These are phyloP conservation scores for Gracilaria caudata DNA, from an alignment of 23 red algal genomes.

Conservation along the genomic window DNA sequence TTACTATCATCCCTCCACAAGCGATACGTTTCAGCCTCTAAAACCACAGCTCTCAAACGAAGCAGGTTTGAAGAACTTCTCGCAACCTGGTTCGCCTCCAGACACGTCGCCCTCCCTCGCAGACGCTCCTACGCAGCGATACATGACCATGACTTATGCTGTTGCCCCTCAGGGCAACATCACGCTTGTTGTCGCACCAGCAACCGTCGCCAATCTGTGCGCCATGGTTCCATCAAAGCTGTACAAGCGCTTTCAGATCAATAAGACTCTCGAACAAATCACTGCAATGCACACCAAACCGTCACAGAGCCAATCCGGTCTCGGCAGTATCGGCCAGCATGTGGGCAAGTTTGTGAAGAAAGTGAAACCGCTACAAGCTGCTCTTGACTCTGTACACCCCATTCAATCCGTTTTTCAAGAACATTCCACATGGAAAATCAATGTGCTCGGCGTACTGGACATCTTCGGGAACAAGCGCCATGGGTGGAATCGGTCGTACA, in stretches of 20 bases:
- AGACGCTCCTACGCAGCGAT: constrained; percentile 37
- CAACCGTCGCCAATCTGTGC: constrained; percentile 7
- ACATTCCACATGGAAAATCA: constrained; percentile 66
- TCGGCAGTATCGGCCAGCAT: constrained; percentile 14
- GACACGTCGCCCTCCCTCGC: background rate
- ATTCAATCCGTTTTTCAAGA: constrained; percentile 41
- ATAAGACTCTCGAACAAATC: constrained; percentile 34
- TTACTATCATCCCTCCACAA: constrained; percentile 1
- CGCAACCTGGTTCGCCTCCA: background rate
- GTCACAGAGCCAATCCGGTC: background rate
- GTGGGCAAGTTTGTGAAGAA: constrained; percentile 22
- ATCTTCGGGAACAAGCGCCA: constrained; percentile 47
- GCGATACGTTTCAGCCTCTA: background rate
- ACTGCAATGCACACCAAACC: background rate
- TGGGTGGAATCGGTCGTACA: constrained; percentile 59
- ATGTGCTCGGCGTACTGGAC: constrained; percentile 41
- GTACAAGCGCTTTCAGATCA: constrained; percentile 57
- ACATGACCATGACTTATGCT: constrained; percentile 31
- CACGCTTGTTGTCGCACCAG: constrained; percentile 16
- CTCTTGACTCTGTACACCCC: constrained; percentile 34
- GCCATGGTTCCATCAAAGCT: constrained; percentile 19
- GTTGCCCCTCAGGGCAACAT: constrained; percentile 28
- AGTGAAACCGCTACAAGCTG: constrained; percentile 21
- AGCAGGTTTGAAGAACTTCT: constrained; percentile 12
- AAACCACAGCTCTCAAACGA: background rate